Percentiles rank a stretch among this genome's conserved stretches.
phyloP scores from a whole-genome alignment of 129 eudicot genomes.

The Rutidosis leptorrhynchoides region DNA sequence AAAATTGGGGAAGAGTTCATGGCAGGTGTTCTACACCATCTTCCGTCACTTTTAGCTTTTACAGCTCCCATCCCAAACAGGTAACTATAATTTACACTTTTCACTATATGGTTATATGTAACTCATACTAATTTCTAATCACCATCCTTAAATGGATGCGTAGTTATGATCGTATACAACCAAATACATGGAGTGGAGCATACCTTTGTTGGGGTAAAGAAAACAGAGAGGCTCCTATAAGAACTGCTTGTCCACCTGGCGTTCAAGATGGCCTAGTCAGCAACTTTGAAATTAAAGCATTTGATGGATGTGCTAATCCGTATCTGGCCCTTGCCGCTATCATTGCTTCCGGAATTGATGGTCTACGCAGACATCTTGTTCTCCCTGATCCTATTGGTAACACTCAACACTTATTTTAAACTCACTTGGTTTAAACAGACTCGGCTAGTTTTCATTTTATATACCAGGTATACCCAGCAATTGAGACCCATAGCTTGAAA shows the following conservation, averaged over 20 bases:
- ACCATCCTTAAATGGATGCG: neutral
- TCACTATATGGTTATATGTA: no score
- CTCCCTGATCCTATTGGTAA: constrained; percentile 92
- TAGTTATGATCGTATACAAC: constrained; percentile 95
- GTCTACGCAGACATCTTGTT: constrained; percentile 55
- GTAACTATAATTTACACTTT: constrained; percentile 36
- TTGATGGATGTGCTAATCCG: constrained; percentile 98
- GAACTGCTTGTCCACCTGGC: constrained; percentile 97
- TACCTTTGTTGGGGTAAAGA: constrained; percentile 96
- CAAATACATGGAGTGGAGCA: constrained; percentile 98
- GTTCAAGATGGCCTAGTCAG: constrained; percentile 74
- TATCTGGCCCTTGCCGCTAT: constrained; percentile 84
- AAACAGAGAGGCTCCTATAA: constrained; percentile 86
- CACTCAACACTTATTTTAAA: constrained; percentile 7
- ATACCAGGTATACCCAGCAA: no score
- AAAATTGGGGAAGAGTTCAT: constrained; percentile 80
- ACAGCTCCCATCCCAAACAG: constrained; percentile 95
- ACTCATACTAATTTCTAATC: no score
- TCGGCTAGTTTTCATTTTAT: neutral
- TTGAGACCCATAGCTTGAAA: no score
- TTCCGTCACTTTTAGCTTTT: constrained; percentile 91
- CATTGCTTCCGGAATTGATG: constrained; percentile 83
- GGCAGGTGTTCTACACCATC: constrained; percentile 93
- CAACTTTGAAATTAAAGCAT: constrained; percentile 90
- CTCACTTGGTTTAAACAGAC: constrained; percentile 10